Evolutionary conservation across 495 filamentous ascomycete species (phyloP), one percentile per base, ranked within the genome.

Genomic region (Venustampulla echinocandica): DNA sequence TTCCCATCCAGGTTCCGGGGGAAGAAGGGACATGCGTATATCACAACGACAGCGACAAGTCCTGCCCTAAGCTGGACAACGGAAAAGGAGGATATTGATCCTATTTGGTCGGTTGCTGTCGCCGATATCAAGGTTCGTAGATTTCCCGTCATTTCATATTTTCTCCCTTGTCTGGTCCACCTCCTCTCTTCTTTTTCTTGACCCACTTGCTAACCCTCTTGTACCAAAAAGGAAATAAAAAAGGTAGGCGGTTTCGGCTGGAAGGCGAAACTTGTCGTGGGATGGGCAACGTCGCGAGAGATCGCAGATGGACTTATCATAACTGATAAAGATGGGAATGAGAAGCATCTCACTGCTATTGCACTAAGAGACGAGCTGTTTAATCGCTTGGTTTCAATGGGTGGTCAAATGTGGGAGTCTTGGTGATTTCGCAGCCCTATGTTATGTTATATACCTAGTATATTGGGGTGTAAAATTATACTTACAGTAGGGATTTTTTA

Each of bases 181-280:
- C n/a, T n/a, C n/a, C n/a, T n/a, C n/a, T n/a, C n/a, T n/a, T n/a
- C n/a, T n/a, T n/a, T n/a, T n/a, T n/a, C n/a, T n/a, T n/a, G n/a
- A n/a, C n/a, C n/a, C n/a, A 10, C 11, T 14, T 17, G n/a, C 9
- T 22, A 34, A 15, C 44, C 28, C 15, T 36, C 21, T 10, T 33
- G 10, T 44, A 41, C 27, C 27, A 14, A 13, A 4, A 33, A 51
- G 41, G 85, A 92, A 55, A 50, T 95, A 42, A 82, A 80, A 63
- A 94, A 94, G 68, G 68, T 87, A 1, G 88, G 87, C 9, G 87
- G 88, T 0, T 69, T 90, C 47, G 89, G 88, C 1, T 95, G 87
- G 87, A 94, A 94, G 66, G 79, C 80, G 7, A 92, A 88, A 65
- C 60, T 92, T 21, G 77, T 90, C 21, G 80, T 90, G n/a, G 85